These are phyloP conservation scores for Penicillium salamii DNA, from an alignment of 495 filamentous ascomycete species.

Conservation along the genomic window DNA sequence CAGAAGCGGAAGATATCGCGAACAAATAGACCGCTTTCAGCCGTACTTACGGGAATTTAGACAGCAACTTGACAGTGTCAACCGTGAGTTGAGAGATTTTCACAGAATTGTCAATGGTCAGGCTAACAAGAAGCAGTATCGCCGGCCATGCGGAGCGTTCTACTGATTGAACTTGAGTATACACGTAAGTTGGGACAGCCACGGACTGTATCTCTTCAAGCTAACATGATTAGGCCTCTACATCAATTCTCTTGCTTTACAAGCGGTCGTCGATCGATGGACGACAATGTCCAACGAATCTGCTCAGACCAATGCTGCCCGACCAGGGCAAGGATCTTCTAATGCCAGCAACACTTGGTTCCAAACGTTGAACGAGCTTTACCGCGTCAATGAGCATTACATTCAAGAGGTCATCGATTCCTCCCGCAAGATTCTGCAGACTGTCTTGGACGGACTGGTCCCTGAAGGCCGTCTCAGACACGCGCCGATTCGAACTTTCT, in stretches of 20 bases:
- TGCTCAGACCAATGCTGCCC: constrained; percentile 38
- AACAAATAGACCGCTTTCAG: constrained; percentile 74
- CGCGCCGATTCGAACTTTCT: constrained; percentile 88
- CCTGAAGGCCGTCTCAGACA: constrained; percentile 85
- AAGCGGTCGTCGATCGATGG: constrained; percentile 93
- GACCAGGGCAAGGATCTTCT: constrained; percentile 37
- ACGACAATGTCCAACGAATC: constrained; percentile 64
- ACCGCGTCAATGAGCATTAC: constrained; percentile 64
- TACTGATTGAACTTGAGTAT: constrained; percentile 89
- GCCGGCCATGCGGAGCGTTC: constrained; percentile 72
- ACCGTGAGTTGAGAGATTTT: constrained; percentile 29
- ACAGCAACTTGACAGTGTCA: constrained; percentile 66
- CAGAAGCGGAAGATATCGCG: constrained; percentile 75
- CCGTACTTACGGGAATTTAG: constrained; percentile 74
- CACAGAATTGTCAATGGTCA: neutral
- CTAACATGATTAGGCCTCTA: constrained; percentile 55
- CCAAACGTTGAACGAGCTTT: constrained; percentile 54
- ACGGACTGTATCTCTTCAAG: neutral
- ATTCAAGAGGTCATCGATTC: constrained; percentile 87
- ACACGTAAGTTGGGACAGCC: constrained; percentile 51
- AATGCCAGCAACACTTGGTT: constrained; percentile 41
- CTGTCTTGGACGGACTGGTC: constrained; percentile 78
- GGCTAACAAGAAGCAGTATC: constrained; percentile 53
- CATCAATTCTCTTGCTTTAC: constrained; percentile 86
- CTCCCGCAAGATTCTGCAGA: constrained; percentile 75